phyloP scores from a whole-genome alignment of 2,329 filamentous ascomycete species.

The Neonectria ditissima region DNA sequence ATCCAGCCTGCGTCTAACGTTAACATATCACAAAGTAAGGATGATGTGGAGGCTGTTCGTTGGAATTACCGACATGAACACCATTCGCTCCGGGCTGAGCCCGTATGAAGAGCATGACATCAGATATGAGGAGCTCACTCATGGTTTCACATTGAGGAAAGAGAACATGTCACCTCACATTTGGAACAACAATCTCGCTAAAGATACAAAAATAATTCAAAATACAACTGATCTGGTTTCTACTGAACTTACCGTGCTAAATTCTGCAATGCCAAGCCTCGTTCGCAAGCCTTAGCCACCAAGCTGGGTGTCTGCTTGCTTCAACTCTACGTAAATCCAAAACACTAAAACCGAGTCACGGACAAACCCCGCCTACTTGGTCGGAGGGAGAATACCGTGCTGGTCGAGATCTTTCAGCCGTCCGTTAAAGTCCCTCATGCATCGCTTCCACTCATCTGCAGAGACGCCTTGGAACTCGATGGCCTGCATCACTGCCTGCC shows the following conservation, averaged over 20 bases:
- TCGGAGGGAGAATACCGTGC: slow-evolving; percentile 32
- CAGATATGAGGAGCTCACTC: background rate
- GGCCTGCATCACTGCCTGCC: slow-evolving; percentile 35
- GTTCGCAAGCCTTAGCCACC: background rate
- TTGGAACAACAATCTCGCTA: background rate
- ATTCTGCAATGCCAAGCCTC: background rate
- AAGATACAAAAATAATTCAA: background rate
- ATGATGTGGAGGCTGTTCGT: background rate
- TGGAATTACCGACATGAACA: background rate
- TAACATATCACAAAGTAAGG: background rate
- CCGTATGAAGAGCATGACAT: background rate
- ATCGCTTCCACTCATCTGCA: slow-evolving; percentile 28
- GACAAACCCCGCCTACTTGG: background rate
- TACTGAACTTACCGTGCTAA: background rate
- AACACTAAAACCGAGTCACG: too few relatives aligned
- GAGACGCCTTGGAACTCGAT: slow-evolving; percentile 30
- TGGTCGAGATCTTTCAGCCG: slow-evolving; percentile 37
- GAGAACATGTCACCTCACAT: background rate
- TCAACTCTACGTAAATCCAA: background rate
- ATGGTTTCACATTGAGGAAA: background rate
- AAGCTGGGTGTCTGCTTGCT: background rate
- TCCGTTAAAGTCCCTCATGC: slow-evolving; percentile 29
- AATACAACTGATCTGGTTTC: background rate
- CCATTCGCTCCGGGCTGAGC: background rate
- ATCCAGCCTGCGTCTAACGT: background rate